Base-by-base conservation (phyloP, 805 yeast species). In the Candida oleophila region DNA sequence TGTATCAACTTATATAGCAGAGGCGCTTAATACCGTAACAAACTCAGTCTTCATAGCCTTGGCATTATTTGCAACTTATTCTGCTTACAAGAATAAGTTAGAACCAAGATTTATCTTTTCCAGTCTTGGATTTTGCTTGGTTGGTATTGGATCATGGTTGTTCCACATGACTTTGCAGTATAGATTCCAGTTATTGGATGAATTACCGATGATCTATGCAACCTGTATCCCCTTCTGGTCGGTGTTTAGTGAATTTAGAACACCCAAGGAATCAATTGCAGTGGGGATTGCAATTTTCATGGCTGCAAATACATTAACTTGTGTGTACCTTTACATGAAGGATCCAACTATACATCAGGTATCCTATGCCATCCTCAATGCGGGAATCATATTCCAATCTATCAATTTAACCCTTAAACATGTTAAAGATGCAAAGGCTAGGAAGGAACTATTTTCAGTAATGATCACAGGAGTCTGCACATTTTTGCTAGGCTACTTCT, bases 131-230 rank as follows among this genome's bases (percentile, higher is more conserved):
- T 91, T 94, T 63, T 81, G 85, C 46, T 69, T 87, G 4, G 99
- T 94, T 3, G 99, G 99, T 0, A 65, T 92, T 18, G 99, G 99
- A 2, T 82, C 89, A 16, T 94, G 97, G 92, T 68, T 90, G 51
- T 94, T 94, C 72, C 99, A 94, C 66, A 94, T 94, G 97, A 92
- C 98, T 3, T 74, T 94, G 56, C 76, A 81, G 53, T 94, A 92
- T 66, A 89, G 87, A 61, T 94, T 79, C 69, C 99, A 94, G 69
- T 65, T 94, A 52, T 74, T 94, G 64, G 99, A 94, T 69, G 99
- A 94, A 65, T 74, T 94, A 58, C 99, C 99, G 36, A 94, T 94
- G 99, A 89, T 94, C 51, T 94, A 94, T 68, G 97, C 96, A 19
- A 94, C 99, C 2, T 92, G 97, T 53, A 83, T 92, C 22, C 98